Evolutionary conservation across 2,329 filamentous ascomycete genomes (phyloP), one percentile per base, ranked within the genome.

Genomic region (Pestalotiopsis sp.): DNA sequence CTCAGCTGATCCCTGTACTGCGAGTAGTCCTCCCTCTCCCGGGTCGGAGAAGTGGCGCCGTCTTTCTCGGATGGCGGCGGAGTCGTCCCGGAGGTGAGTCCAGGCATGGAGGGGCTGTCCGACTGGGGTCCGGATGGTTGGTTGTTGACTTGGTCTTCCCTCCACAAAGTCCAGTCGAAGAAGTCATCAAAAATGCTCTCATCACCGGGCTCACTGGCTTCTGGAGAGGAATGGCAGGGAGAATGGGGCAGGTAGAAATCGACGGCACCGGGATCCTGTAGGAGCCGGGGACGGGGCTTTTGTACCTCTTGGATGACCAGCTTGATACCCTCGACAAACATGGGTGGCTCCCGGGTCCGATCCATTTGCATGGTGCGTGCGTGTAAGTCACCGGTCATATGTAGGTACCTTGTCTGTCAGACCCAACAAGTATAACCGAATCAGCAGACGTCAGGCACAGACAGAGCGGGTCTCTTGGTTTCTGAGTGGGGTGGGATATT

Each of bases 21-120:
- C 23, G 61, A 31, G n/a, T 65, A 62, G 41, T 67, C 66, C 23
- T 67, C 65, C 20, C n/a, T 41, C 12, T 59, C 52, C 20, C 75
- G 70, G 38, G 76, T 75, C 20, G 77, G 76, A 39, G 74, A 69
- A 20, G 59, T 27, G n/a, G 75, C 75, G n/a, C 76, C 75, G 69
- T 75, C 77, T 69, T 78, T 75, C 67, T 78, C 77, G 39, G 77
- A 78, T 41, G 65, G 65, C 31, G 65, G 52, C n/a, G 65, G 65
- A 23, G 65, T 67, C 20, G 76, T 72, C 27, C 74, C 76, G 69
- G 75, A 76, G 14, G 77, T 78, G 70, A 78, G 76, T 49, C 75
- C 76, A 71, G 77, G 77, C 67, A 77, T 74, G 70, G 77, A 78
- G 25, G 75, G 75, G 69, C 72, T 71, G 69, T 77, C 77, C 64